phyloP scores from a whole-genome alignment of 495 filamentous ascomycete species.

The Penicillium fimorum region DNA sequence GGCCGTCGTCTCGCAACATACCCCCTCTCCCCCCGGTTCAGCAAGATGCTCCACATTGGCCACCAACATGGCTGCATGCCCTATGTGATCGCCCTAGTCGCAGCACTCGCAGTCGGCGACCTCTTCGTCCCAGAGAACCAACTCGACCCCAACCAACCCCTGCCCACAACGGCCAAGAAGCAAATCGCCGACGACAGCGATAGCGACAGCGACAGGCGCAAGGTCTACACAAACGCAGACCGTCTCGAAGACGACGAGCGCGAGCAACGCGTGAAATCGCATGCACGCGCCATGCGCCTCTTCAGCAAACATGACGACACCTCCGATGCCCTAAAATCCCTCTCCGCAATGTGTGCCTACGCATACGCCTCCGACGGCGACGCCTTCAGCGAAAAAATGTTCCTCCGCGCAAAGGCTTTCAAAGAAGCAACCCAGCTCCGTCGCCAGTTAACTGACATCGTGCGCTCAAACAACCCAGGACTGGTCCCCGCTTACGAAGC shows the following conservation, averaged over 20 bases:
- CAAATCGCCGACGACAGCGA: slow-evolving; percentile 37
- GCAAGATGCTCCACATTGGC: slow-evolving; percentile 85
- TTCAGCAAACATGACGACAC: slow-evolving; percentile 79
- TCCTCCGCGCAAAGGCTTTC: slow-evolving; percentile 80
- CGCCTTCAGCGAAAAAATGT: slow-evolving; percentile 75
- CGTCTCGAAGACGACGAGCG: slow-evolving; percentile 66
- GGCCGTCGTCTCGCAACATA: slow-evolving; percentile 82
- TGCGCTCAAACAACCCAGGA: slow-evolving; percentile 69
- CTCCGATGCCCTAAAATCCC: slow-evolving; percentile 85
- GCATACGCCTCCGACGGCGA: slow-evolving; percentile 70
- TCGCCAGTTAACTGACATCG: slow-evolving; percentile 75
- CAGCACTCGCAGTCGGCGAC: slow-evolving; percentile 83
- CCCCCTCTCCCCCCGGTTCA: slow-evolving; percentile 85
- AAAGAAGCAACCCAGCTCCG: slow-evolving; percentile 82
- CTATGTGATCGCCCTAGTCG: slow-evolving; percentile 85
- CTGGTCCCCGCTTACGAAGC: slow-evolving; percentile 57
- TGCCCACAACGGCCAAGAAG: slow-evolving; percentile 5
- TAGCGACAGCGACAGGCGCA: slow-evolving; percentile 20
- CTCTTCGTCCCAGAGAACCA: slow-evolving; percentile 85
- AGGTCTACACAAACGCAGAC: slow-evolving; percentile 63
- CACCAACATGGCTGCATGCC: slow-evolving; percentile 79
- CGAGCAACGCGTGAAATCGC: slow-evolving; percentile 64
- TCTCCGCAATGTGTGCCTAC: slow-evolving; percentile 79
- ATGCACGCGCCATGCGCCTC: slow-evolving; percentile 70
- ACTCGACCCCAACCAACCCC: slow-evolving; percentile 50